phyloP scores from a whole-genome alignment of 75 land plant genomes.

The Ceratopteris richardii region DNA sequence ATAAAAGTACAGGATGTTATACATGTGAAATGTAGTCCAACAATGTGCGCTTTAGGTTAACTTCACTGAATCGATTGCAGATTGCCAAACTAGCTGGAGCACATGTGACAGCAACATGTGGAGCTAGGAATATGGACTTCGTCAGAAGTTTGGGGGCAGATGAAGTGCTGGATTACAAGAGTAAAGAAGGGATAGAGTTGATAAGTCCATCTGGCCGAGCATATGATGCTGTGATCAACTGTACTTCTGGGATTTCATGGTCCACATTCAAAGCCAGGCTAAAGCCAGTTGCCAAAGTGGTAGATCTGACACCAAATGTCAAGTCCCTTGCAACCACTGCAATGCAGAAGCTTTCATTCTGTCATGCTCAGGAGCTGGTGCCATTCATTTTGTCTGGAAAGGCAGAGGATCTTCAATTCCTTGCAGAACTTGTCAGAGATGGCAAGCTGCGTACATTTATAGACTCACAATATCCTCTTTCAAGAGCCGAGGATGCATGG shows the following conservation, averaged over 20 bases:
- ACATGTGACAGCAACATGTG: slow-evolving; percentile 81
- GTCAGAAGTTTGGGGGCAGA: slow-evolving; percentile 65
- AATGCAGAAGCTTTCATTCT: slow-evolving; percentile 39
- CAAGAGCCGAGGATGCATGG: slow-evolving; percentile 55
- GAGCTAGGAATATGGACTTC: slow-evolving; percentile 46
- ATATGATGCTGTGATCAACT: slow-evolving; percentile 62
- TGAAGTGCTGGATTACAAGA: slow-evolving; percentile 62
- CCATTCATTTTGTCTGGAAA: slow-evolving; percentile 33
- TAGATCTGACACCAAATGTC: slow-evolving; percentile 50
- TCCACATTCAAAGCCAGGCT: slow-evolving; percentile 52
- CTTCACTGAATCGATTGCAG: slow-evolving; percentile 5
- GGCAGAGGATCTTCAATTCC: slow-evolving; percentile 22
- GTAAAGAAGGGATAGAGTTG: slow-evolving; percentile 43
- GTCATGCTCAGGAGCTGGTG: slow-evolving; percentile 44
- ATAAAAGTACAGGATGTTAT: too few species aligned
- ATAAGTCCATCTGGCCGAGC: slow-evolving; percentile 60
- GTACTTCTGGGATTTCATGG: slow-evolving; percentile 41
- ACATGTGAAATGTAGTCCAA: too few species aligned
- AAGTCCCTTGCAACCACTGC: slow-evolving; percentile 19
- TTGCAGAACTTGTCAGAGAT: slow-evolving; percentile 34
- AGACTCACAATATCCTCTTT: slow-evolving; percentile 35
- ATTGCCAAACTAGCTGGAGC: slow-evolving; percentile 57
- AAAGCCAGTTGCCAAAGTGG: slow-evolving; percentile 45
- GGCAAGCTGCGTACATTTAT: slow-evolving; percentile 45
- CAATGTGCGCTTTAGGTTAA: too few species aligned